A percentile compares a stretch with the other conserved stretches of the same genome.
Evolutionary conservation across 345 rosid genomes (phyloP).

Genomic region (Brassica napus): Da-Ae NC_063445.1:16729501-16730000

Average conservation of each 20-base stretch:
- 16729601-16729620: constrained; percentile 76
- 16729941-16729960: constrained; percentile 41
- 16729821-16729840: constrained; percentile 98
- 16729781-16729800: constrained; percentile 50
- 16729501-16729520: constrained; percentile 93
- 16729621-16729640: constrained; percentile 50
- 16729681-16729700: constrained; percentile 59
- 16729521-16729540: constrained; percentile 91
- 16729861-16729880: constrained; percentile 70
- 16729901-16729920: constrained; percentile 69
- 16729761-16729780: constrained; percentile 43
- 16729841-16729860: constrained; percentile 93
- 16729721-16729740: constrained; percentile 91
- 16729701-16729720: constrained; percentile 80
- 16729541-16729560: constrained; percentile 58
- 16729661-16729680: constrained; percentile 53
- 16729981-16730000: constrained; percentile 52
- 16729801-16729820: constrained; percentile 73
- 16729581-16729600: constrained; percentile 51
- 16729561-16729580: constrained; percentile 47
- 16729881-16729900: constrained; percentile 51
- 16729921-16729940: constrained; percentile 38
- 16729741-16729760: constrained; percentile 63
- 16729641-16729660: constrained; percentile 39
- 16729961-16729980: constrained; percentile 33